Evolutionary conservation across 208 protist genomes (phyloP), one percentile per base, ranked within the genome.

Genomic region (Leishmania turanica): DNA sequence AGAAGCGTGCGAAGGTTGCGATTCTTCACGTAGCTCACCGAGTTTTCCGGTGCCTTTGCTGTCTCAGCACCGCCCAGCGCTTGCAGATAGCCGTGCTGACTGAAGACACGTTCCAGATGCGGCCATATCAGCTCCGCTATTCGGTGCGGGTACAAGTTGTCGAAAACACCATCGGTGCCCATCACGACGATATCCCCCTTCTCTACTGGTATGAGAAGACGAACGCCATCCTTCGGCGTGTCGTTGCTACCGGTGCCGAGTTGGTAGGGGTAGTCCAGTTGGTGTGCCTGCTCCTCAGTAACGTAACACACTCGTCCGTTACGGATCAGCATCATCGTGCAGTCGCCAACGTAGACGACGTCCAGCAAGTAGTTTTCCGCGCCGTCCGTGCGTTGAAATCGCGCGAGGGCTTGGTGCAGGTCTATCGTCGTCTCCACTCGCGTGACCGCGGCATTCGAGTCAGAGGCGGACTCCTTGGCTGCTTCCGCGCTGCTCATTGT

Each of bases 101-200:
- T 42, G 70, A 84, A 88, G 21, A 91, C 86, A 17, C 58, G 6
- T 15, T 80, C 53, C 53, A 92, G n/a, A 27, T 75, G 78, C 7
- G 81, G 69, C 90, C 92, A 95, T 65, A 94, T 51, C 1, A 88
- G n/a, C 31, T 86, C 82, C 2, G 70, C 81, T 51, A 93, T 87
- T 24, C 80, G 76, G 6, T 83, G 47, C 15, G 86, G 78, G 69
- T 93, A 96, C 17, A 96, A 27, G 45, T 96, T 96, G 80, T 96
- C 92, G 77, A 96, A 96, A 21, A 96, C 21, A 45, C 92, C 92
- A 78, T 96, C 92, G 47, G 84, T 88, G 70, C 92, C 92, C 79
- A 96, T 88, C 34, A 96, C 82, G 7, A 96, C 72, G 1, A 96
- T 19, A 64, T 96, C 92, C 3, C 92, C 90, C 27, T 77, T 77